phyloP scores from a whole-genome alignment of 2,329 filamentous ascomycete genomes.

The Exophiala alcalophila region DNA sequence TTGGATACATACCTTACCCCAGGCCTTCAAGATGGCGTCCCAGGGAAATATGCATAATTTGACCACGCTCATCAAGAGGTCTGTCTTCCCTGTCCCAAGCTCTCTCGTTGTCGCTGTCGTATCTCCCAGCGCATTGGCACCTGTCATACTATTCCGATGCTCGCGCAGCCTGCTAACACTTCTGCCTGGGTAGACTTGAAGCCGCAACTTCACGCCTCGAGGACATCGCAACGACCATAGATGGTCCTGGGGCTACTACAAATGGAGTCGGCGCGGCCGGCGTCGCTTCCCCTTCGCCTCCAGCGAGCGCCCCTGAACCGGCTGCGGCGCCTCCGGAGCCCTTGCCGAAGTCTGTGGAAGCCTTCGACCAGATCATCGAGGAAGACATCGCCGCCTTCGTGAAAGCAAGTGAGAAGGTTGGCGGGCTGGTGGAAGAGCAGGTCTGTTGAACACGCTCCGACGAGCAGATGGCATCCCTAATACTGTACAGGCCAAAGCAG shows the following conservation, averaged over 20 bases:
- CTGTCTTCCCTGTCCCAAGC: constrained; percentile 38
- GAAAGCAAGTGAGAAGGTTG: constrained; percentile 72
- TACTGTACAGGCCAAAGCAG: constrained; percentile 49
- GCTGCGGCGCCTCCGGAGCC: constrained; percentile 52
- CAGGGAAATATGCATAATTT: constrained; percentile 81
- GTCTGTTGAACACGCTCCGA: constrained; percentile 49
- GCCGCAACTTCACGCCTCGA: constrained; percentile 93
- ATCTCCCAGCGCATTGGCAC: no score
- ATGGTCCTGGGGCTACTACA: constrained; percentile 43
- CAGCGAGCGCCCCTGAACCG: constrained; percentile 36
- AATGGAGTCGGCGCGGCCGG: constrained; percentile 41
- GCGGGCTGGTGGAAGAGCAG: constrained; percentile 76
- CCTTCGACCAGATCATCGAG: constrained; percentile 78
- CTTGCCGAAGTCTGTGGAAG: constrained; percentile 74
- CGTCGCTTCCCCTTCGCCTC: constrained; percentile 33
- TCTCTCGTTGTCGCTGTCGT: constrained; percentile 47
- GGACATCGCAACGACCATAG: constrained; percentile 80
- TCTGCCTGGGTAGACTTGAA: constrained; percentile 67
- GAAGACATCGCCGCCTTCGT: constrained; percentile 74
- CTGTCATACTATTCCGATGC: constrained; percentile 13
- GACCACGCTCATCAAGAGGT: constrained; percentile 98
- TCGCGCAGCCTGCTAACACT: constrained; percentile 17
- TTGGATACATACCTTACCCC: constrained; percentile 8
- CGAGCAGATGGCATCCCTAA: constrained; percentile 30
- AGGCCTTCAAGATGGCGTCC: constrained; percentile 23